phyloP scores from a whole-genome alignment of 805 yeast genomes.

The Blastobotrys chiropterorum region DNA sequence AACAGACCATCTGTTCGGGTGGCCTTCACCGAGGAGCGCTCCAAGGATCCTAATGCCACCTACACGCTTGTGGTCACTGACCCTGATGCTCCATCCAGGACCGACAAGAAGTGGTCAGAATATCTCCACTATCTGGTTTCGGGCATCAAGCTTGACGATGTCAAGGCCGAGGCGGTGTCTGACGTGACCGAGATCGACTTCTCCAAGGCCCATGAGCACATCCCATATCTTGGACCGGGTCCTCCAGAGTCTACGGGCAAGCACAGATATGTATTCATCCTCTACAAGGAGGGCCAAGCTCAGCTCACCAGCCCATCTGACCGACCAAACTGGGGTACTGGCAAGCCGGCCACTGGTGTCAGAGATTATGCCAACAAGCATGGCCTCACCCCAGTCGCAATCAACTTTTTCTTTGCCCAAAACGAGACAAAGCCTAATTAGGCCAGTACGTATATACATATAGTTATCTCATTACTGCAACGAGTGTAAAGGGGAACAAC shows the following conservation, averaged over 20 bases:
- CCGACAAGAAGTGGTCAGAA: constrained; percentile 84
- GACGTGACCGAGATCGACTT: constrained; percentile 18
- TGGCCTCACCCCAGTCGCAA: constrained; percentile 57
- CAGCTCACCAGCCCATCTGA: constrained; percentile 28
- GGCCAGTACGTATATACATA: not conserved
- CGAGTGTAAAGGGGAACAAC: too few relatives aligned
- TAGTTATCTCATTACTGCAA: not conserved
- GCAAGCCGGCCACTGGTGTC: constrained; percentile 72
- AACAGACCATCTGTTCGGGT: constrained; percentile 59
- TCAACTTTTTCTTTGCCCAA: constrained; percentile 83
- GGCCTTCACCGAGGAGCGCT: constrained; percentile 46
- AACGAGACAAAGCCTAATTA: constrained; percentile 10
- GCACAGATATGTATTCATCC: constrained; percentile 77
- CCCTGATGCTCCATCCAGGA: constrained; percentile 87
- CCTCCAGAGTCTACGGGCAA: constrained; percentile 86
- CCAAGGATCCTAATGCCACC: constrained; percentile 40
- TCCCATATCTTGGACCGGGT: constrained; percentile 70
- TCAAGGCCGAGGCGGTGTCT: constrained; percentile 21
- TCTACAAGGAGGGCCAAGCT: constrained; percentile 55
- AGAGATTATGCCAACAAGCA: constrained; percentile 63
- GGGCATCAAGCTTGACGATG: constrained; percentile 30
- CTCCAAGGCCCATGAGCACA: constrained; percentile 17
- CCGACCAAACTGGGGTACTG: constrained; percentile 81
- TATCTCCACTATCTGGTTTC: constrained; percentile 65
- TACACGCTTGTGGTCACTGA: constrained; percentile 80